A percentile compares a stretch with the other conserved stretches of the same genome.
These are phyloP conservation scores for Fusarium fujikuroi DNA, from an alignment of 2,329 filamentous ascomycete species.

Conservation along the genomic window DNA sequence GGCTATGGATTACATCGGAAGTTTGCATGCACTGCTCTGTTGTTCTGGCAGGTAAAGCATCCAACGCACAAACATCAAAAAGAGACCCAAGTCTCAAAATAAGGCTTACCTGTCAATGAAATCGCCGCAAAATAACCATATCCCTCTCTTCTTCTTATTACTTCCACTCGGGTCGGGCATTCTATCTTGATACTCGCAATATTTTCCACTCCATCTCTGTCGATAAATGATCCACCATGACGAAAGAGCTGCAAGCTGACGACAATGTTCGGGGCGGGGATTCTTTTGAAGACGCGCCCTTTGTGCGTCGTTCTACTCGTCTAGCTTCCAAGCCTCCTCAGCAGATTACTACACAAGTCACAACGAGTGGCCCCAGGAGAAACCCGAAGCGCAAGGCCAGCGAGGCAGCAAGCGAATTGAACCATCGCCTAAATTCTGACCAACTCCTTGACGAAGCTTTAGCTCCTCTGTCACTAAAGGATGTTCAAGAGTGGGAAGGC, in stretches of 20 bases:
- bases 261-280: slow-evolving; percentile 8
- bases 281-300: not conserved
- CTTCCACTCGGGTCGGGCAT: not conserved
- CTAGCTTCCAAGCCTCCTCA: slow-evolving; percentile 15
- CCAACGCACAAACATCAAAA: not conserved
- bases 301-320: slow-evolving; percentile 38
- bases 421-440: slow-evolving; percentile 46
- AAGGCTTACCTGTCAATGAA: not conserved
- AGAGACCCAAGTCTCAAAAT: not conserved
- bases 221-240: not conserved
- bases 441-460: slow-evolving; percentile 60
- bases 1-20: not conserved
- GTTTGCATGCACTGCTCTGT: slow-evolving; percentile 2
- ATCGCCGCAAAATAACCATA: not conserved
- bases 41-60: slow-evolving; percentile 6
- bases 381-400: slow-evolving; percentile 59
- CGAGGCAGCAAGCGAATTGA: slow-evolving; percentile 47
- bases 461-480: slow-evolving; percentile 59
- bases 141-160: not conserved
- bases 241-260: slow-evolving; percentile 15
- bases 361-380: slow-evolving; percentile 45
- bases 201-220: not conserved
- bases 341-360: not conserved
- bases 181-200: not conserved
- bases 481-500: slow-evolving; percentile 72